phyloP scores from a whole-genome alignment of 2,329 filamentous ascomycete species.

The Scleromitrula shiraiana region DNA sequence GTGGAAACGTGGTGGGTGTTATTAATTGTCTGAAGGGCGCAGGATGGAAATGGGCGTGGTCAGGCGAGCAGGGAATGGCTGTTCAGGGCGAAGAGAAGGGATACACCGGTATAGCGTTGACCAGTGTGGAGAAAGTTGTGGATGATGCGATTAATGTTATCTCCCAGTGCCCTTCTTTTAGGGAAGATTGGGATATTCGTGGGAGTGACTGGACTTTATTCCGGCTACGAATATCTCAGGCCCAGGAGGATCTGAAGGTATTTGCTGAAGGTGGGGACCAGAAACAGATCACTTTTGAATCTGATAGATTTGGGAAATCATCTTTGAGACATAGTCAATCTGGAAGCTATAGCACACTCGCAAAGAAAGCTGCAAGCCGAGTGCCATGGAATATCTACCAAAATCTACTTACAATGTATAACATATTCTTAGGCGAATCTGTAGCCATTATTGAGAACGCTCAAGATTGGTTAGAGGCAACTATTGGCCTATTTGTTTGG shows the following conservation, averaged over 20 bases:
- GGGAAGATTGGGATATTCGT: conserved; percentile 73
- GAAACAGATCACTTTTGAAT: conserved; percentile 33
- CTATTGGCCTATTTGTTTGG: conserved; percentile 77
- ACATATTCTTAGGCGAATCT: conserved; percentile 67
- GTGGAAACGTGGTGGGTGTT: conserved; percentile 63
- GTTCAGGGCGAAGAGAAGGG: conserved; percentile 43
- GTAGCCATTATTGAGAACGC: conserved; percentile 68
- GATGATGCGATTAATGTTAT: conserved; percentile 62
- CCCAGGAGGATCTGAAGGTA: conserved; percentile 61
- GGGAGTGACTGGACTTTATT: conserved; percentile 79
- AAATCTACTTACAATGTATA: conserved; percentile 71
- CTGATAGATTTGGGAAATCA: conserved; percentile 32
- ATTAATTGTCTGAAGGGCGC: conserved; percentile 63
- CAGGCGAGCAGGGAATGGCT: conserved; percentile 52
- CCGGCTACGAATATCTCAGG: conserved; percentile 63
- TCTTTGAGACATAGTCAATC: conserved; percentile 40
- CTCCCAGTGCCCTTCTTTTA: conserved; percentile 61
- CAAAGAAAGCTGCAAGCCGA: conserved; percentile 68
- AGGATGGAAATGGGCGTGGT: conserved; percentile 69
- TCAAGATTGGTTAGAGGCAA: conserved; percentile 89
- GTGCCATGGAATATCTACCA: conserved; percentile 90
- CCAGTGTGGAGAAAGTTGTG: conserved; percentile 67
- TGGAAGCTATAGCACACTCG: conserved; percentile 58
- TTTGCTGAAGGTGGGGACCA: conserved; percentile 61
- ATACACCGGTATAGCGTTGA: conserved; percentile 69